Evolutionary conservation across 495 filamentous ascomycete genomes (phyloP), one percentile per base, ranked within the genome.

Genomic region (Corynascus novoguineensis): DNA sequence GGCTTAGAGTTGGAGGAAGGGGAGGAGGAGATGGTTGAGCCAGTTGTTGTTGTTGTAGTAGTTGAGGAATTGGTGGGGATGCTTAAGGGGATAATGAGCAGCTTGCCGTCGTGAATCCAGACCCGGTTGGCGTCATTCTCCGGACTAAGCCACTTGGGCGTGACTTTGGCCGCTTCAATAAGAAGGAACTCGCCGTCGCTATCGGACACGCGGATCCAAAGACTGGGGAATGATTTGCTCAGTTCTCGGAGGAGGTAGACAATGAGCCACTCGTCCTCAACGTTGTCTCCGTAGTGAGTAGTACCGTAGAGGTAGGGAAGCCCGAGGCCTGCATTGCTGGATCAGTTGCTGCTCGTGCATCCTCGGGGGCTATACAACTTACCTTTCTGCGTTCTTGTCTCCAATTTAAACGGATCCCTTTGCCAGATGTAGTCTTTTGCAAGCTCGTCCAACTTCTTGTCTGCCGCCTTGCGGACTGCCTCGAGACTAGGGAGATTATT

Each of bases 211-310:
- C 85, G 81, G 38, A 91, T 78, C 93, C 92, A 97, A 8, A 92
- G 73, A 53, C 88, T 80, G 50, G 80, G 76, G 60, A 87, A 89
- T 53, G 81, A 71, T 62, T 77, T 86, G 64, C 84, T 92, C 56
- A 97, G 71, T 64, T 90, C 86, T 34, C 87, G 83, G n/a, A 98
- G 79, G 11, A 97, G 69, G 70, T 92, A 96, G 25, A 97, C 90
- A 50, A 97, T 84, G 2, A 97, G 81, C 93, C 93, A 98, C 74
- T 97, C 95, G 65, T 98, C 93, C 64, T 96, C 93, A 8, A 97
- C 84, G 4, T 89, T 90, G 70, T 98, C 93, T 7, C 92, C 92
- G 60, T 87, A 97, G 64, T 90, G 86, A 6, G 89, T 93, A 42
- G 76, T 73, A 10, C 91, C 91, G 48, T 80, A 77, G 17, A 95